These are phyloP conservation scores for Shiraia bambusicola DNA, from an alignment of 2,329 filamentous ascomycete species.

Conservation along the genomic window DNA sequence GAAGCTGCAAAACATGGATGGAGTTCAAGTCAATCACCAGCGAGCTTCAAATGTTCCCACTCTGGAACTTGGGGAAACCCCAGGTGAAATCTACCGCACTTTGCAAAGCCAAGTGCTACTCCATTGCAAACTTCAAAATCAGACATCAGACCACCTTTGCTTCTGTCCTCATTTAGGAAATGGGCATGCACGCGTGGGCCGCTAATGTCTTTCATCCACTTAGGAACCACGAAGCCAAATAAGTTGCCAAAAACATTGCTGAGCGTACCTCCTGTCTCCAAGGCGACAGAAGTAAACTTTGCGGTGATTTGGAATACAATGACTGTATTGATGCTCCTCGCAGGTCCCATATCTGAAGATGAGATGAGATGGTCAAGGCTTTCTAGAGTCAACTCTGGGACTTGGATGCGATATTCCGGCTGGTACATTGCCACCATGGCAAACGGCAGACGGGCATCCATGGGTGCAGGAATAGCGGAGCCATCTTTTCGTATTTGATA, in stretches of 20 bases:
- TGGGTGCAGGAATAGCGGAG: slow-evolving; percentile 32
- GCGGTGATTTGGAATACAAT: slow-evolving; percentile 45
- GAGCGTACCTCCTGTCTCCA: slow-evolving; percentile 22
- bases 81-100: slow-evolving; percentile 47
- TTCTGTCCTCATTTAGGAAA: slow-evolving; percentile 33
- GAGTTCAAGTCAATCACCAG: neutral
- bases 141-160: slow-evolving; percentile 39
- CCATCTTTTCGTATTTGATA: slow-evolving; percentile 38
- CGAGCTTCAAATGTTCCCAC: slow-evolving; percentile 40
- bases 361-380: slow-evolving; percentile 18
- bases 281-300: slow-evolving; percentile 37
- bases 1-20: no score
- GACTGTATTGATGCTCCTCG: slow-evolving; percentile 42
- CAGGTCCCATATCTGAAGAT: slow-evolving; percentile 15
- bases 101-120: slow-evolving; percentile 41
- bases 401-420: slow-evolving; percentile 36
- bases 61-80: slow-evolving; percentile 47
- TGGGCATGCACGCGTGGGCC: slow-evolving; percentile 44
- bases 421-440: slow-evolving; percentile 47
- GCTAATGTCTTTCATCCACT: slow-evolving; percentile 46
- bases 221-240: slow-evolving; percentile 45
- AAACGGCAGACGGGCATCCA: slow-evolving; percentile 41
- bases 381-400: slow-evolving; percentile 20
- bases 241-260: slow-evolving; percentile 42
- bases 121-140: slow-evolving; percentile 43